A percentile compares a stretch with the other conserved stretches of the same genome.
Evolutionary conservation across 106 monocot genomes (phyloP).

Genomic region (Dendrobium chrysotoxum): DNA sequence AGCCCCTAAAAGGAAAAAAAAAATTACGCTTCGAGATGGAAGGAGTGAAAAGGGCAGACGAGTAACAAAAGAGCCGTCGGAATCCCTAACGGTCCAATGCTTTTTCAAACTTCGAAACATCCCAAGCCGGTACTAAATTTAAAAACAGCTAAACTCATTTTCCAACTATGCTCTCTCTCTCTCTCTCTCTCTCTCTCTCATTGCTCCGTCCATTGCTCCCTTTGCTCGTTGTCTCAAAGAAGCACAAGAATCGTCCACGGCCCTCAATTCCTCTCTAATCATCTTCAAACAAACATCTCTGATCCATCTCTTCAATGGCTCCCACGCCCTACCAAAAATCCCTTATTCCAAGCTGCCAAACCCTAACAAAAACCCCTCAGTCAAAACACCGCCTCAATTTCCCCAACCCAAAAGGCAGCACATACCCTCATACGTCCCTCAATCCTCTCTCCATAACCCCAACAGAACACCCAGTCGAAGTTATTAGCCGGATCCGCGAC

Average conservation of each 20-base stretch:
- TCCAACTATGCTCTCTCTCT: neutral
- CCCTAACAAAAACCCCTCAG: slow-evolving; percentile 49
- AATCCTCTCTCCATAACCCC: slow-evolving; percentile 17
- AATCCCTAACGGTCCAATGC: neutral
- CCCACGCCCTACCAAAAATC: slow-evolving; percentile 44
- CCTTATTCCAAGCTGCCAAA: slow-evolving; percentile 38
- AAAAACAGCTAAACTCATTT: neutral
- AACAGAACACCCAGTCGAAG: slow-evolving; percentile 96
- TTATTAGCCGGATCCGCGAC: slow-evolving; percentile 76
- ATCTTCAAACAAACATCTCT: neutral
- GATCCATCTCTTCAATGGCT: slow-evolving; percentile 40
- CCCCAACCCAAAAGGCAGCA: slow-evolving; percentile 28
- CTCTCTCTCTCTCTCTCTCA: slow-evolving; percentile 10
- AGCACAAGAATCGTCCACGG: slow-evolving; percentile 4
- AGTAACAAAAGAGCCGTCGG: slow-evolving; percentile 4
- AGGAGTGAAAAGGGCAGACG: too few species aligned
- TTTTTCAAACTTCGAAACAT: slow-evolving; percentile 7
- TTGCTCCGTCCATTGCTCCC: too few species aligned
- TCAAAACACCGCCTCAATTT: slow-evolving; percentile 74
- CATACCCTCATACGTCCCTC: neutral
- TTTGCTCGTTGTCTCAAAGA: neutral
- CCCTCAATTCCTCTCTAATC: neutral
- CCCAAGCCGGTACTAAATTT: neutral
- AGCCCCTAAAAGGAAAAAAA: too few species aligned
- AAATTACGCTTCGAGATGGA: too few species aligned